phyloP scores from a whole-genome alignment of 768 basidiomycete species.

The Russula foetens region DNA sequence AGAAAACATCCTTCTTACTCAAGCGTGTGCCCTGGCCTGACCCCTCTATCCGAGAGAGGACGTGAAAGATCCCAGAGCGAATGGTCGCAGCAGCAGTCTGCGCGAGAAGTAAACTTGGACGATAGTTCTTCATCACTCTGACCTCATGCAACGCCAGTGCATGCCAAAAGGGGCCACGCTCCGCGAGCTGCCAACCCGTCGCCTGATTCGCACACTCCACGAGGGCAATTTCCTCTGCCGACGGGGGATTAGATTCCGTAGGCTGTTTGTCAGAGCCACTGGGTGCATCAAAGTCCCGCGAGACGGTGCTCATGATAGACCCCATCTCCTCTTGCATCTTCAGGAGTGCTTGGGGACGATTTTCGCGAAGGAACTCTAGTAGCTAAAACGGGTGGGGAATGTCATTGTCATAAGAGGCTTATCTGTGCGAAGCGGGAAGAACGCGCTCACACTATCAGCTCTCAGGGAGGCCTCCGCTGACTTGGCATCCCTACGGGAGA shows the following conservation, averaged over 20 bases:
- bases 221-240: not conserved
- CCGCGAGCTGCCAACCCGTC: not conserved
- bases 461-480: not conserved
- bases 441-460: not conserved
- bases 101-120: not conserved
- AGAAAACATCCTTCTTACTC: not conserved
- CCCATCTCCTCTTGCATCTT: not conserved
- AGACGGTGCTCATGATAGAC: not conserved
- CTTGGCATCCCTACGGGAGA: not conserved
- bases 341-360: not conserved
- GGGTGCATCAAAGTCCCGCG: not conserved
- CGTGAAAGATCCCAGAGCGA: not conserved
- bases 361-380: not conserved
- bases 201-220: not conserved
- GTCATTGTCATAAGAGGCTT: not conserved
- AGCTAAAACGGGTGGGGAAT: not conserved
- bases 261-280: not conserved
- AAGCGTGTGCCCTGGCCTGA: not conserved
- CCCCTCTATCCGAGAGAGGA: not conserved
- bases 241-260: not conserved
- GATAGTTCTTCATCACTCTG: constrained; percentile 1
- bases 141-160: not conserved
- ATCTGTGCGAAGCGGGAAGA: too few species aligned
- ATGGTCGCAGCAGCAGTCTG: not conserved
- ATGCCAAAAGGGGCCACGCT: not conserved